Conservation (phyloP, 495 filamentous ascomycete genomes). For the Penicillium cosmopolitanum region DNA sequence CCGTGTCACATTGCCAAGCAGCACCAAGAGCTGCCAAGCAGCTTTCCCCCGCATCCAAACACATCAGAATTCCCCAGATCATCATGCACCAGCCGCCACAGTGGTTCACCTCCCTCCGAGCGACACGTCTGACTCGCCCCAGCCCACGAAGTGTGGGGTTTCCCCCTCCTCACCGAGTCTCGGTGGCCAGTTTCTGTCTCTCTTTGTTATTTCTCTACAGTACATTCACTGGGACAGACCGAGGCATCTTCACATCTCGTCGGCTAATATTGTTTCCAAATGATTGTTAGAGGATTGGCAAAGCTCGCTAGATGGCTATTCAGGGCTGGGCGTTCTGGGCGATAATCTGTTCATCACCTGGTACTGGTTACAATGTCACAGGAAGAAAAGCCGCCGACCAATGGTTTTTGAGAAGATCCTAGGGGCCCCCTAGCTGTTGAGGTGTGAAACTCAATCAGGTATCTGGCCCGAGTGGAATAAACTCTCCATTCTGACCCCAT, state of each 20-base stretch:
- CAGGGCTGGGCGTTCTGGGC: not conserved
- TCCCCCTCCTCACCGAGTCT: not conserved
- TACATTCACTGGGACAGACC: not conserved
- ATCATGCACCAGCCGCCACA: conserved; percentile 2
- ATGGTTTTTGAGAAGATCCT: too few species aligned
- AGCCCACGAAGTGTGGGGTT: conserved; percentile 4
- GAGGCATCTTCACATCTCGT: conserved; percentile 4
- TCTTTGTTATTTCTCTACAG: not conserved
- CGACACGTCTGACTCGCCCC: not conserved
- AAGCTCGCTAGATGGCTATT: not conserved
- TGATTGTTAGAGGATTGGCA: not conserved
- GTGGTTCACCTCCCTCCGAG: not conserved
- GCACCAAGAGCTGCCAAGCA: conserved; percentile 7
- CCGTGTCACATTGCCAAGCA: conserved; percentile 1
- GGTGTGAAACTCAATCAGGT: conserved; percentile 5
- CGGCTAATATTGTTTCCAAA: not conserved
- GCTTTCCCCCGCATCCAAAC: not conserved
- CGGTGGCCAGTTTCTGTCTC: conserved; percentile 3
- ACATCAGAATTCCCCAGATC: conserved; percentile 5
- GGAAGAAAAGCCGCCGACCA: too few species aligned
- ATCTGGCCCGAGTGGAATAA: not conserved
- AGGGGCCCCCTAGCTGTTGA: not conserved
- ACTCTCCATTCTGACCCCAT: not conserved
- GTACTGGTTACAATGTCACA: not conserved
- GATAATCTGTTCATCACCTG: not conserved